Evolutionary conservation across 345 rosid genomes (phyloP), one percentile per base, ranked within the genome.

Genomic region (Moringa oleifera): DNA sequence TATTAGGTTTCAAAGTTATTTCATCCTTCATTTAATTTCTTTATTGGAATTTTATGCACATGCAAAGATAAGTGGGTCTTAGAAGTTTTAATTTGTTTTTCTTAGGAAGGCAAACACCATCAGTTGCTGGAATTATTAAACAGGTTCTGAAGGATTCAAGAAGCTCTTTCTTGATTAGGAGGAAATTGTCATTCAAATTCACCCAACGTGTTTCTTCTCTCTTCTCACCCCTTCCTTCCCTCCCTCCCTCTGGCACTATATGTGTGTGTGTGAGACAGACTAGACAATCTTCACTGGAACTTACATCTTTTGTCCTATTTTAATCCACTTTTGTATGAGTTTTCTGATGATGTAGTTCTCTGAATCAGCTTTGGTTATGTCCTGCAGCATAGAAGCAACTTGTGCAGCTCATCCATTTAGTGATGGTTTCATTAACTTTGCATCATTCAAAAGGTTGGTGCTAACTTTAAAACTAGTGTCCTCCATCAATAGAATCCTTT

Each of bases 101-200:
- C n/a, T n/a, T n/a, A n/a, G 97, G 98, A 53, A 78, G 97, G 69
- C 97, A 90, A 78, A 88, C 90, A 25, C 98, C 97, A 52, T 93
- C 97, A 13, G 98, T 93, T 73, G 97, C 97, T 65, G 98, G 98
- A 67, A 84, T 93, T 59, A 86, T 93, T 57, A 86, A 84, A 65
- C 98, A 5, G 96, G 98, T 45, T 65, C 97, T 0, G 98, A 93
- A 77, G 98, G 98, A 66, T 93, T 93, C 76, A 97, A 90, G 73
- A 93, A 93, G 75, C 87, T 93, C 45, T 90, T 93, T 70, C 90
- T 93, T n/a, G 98, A 97, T 54, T 97, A 88, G 53, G 98, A 93
- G 80, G 98, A 93, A 82, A 93, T 93, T 33, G 98, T 97, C 19
- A 93, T 93, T 71, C 95, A 97, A 16, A 97, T 90, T 19, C 98